Evolutionary conservation across 306 rosid species (phyloP).

Genomic region (Lablab purpureus): DNA sequence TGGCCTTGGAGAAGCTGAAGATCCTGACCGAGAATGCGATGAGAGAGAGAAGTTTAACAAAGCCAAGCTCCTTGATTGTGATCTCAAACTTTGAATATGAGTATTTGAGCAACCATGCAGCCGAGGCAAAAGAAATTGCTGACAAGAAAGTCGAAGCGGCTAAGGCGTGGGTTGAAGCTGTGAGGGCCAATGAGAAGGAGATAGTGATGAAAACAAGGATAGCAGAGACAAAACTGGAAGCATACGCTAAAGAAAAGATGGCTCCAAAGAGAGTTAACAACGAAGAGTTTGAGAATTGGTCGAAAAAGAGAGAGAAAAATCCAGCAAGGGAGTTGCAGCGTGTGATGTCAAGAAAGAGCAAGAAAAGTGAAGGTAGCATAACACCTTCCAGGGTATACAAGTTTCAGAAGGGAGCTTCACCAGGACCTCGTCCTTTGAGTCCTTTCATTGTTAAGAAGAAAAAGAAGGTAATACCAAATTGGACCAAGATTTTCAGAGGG

Average conservation of each 20-base stretch:
- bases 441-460: slow-evolving; percentile 35
- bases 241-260: neutral
- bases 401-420: slow-evolving; percentile 4
- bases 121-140: neutral
- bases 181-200: neutral
- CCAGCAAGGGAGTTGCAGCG: slow-evolving; percentile 2
- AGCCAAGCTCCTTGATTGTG: neutral
- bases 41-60: slow-evolving; percentile 22
- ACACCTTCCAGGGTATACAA: slow-evolving; percentile 3
- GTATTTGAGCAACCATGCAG: slow-evolving; percentile 24
- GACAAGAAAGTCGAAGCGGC: slow-evolving; percentile 18
- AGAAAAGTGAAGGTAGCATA: neutral
- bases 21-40: neutral
- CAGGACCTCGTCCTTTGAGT: neutral
- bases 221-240: neutral
- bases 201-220: slow-evolving; percentile 13
- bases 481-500: slow-evolving; percentile 13
- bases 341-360: neutral
- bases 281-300: neutral
- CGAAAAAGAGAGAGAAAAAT: neutral
- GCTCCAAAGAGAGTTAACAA: neutral
- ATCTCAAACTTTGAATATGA: slow-evolving; percentile 26
- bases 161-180: slow-evolving; percentile 14
- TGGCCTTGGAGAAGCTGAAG: slow-evolving; percentile 15
- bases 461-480: slow-evolving; percentile 1